Evolutionary conservation across 441 rosid genomes (phyloP), one percentile per base, ranked within the genome.

Genomic region (Brassica hybrid): DNA sequence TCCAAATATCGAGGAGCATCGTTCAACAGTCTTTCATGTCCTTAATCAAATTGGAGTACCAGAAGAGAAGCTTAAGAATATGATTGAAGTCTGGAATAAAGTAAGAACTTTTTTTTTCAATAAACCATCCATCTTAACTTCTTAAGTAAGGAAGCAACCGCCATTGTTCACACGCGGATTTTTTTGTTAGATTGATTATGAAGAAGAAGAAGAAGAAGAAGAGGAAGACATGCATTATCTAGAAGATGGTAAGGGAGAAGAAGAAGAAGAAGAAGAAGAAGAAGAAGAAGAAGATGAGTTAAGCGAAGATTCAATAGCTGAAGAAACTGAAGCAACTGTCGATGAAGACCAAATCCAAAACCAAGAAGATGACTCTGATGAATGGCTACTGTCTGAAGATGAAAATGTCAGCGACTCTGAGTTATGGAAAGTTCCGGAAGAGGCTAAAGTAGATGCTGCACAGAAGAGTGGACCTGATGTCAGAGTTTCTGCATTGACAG

Each of bases 1-100:
- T 72, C 96, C 96, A 61, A 93, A 95, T 77, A 88, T 88, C 17
- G 88, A 87, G 38, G 99, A 95, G 76, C 99, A 95, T 78, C 91
- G 94, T n/a, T 66, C 96, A 64, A 86, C 98, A 5, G 99, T 91
- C 67, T 81, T 93, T 83, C 87, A 85, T 79, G 95, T 91, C 81
- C 94, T 95, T 61, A 89, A 81, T 71, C 98, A 95, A 82, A 94
- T 93, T 67, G 97, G 99, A 77, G 98, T 95, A 23, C 79, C 97
- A 14, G 86, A 88, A 66, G 97, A 90, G 83, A 95, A 91, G 87
- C 85, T 90, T 66, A 64, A 85, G 78, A 86, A 89, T 72, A 91
- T 95, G 97, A 85, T 93, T 75, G 96, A 95, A 89, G 98, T 88
- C 68, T 93, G 98, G 99, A 95, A 93, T 69, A 93, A 95, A 93